These are phyloP conservation scores for Thelephora ganbajun DNA, from an alignment of 768 basidiomycete species.

Conservation along the genomic window DNA sequence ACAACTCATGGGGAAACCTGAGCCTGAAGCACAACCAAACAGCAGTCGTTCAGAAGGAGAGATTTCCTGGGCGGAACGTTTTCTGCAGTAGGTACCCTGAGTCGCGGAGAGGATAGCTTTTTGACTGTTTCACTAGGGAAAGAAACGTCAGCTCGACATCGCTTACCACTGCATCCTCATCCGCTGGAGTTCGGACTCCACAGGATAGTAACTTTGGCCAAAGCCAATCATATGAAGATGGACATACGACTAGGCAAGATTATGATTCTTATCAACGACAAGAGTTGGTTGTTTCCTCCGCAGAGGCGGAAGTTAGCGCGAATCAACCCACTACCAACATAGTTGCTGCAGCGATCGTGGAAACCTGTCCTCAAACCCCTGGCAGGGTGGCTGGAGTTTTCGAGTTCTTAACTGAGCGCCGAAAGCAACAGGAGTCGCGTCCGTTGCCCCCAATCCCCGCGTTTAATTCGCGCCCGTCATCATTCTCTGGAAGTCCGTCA, in stretches of 20 bases:
- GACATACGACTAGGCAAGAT: slow-evolving; percentile 16
- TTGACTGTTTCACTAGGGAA: slow-evolving; percentile 21
- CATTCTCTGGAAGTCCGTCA: background rate
- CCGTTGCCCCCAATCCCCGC: slow-evolving; percentile 21
- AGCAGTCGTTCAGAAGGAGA: slow-evolving; percentile 45
- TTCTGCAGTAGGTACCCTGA: slow-evolving; percentile 37
- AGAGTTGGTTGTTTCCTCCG: slow-evolving; percentile 42
- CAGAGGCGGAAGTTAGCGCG: slow-evolving; percentile 61
- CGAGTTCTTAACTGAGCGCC: slow-evolving; percentile 44
- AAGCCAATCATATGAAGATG: slow-evolving; percentile 10
- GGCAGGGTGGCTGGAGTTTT: slow-evolving; percentile 68
- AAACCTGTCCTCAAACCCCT: slow-evolving; percentile 20
- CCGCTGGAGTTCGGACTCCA: slow-evolving; percentile 33
- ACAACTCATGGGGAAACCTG: slow-evolving; percentile 50
- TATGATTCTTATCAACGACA: slow-evolving; percentile 31
- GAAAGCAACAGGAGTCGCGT: slow-evolving; percentile 24
- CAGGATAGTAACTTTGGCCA: slow-evolving; percentile 25
- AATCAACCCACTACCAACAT: slow-evolving; percentile 11
- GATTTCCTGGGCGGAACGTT: slow-evolving; percentile 76
- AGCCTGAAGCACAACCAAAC: slow-evolving; percentile 12
- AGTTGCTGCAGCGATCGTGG: background rate
- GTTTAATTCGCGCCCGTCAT: background rate
- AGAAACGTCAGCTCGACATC: slow-evolving; percentile 26
- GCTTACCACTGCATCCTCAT: slow-evolving; percentile 29
- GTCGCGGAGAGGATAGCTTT: background rate